Percentiles rank a stretch among this genome's conserved stretches.
phyloP scores from a whole-genome alignment of 176 grass and related monocot species.

The Juncus inflexus region DNA sequence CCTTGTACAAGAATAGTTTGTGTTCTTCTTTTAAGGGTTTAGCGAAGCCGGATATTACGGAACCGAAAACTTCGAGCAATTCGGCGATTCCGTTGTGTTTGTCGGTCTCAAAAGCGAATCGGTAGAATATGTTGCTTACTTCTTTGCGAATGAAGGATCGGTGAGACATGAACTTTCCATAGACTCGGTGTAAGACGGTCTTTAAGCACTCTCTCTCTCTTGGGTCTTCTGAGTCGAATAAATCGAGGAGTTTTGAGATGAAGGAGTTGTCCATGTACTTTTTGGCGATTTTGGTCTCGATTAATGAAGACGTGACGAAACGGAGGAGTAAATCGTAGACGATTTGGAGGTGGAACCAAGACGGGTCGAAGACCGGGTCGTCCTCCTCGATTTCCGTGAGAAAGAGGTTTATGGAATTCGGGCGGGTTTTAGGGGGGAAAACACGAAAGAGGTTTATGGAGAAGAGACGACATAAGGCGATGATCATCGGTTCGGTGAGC shows the following conservation, averaged over 20 bases:
- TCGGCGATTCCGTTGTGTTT: conserved; percentile 83
- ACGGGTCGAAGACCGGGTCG: conserved; percentile 82
- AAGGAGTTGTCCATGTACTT: conserved; percentile 82
- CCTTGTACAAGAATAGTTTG: conserved; percentile 81
- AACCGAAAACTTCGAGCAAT: conserved; percentile 82
- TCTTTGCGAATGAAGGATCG: conserved; percentile 79
- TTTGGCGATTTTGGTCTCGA: conserved; percentile 80
- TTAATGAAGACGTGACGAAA: conserved; percentile 69
- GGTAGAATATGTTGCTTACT: conserved; percentile 80
- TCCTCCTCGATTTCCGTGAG: conserved; percentile 74
- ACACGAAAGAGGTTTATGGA: conserved; percentile 81
- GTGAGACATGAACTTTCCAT: conserved; percentile 84
- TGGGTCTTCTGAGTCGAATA: conserved; percentile 93
- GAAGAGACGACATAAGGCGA: conserved; percentile 68
- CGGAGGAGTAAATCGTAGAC: conserved; percentile 88
- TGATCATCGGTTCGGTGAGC: conserved; percentile 77
- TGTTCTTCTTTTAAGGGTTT: conserved; percentile 92
- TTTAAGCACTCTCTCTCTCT: conserved; percentile 89
- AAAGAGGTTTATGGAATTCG: conserved; percentile 15
- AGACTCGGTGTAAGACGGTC: conserved; percentile 70
- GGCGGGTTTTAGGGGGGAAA: conserved; percentile 70
- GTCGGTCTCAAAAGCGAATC: conserved; percentile 70
- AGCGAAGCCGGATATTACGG: conserved; percentile 80
- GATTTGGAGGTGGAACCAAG: conserved; percentile 88
- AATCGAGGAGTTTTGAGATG: conserved; percentile 65